phyloP scores from a whole-genome alignment of 2,329 filamentous ascomycete species.

The Ophiostoma sp. region DNA sequence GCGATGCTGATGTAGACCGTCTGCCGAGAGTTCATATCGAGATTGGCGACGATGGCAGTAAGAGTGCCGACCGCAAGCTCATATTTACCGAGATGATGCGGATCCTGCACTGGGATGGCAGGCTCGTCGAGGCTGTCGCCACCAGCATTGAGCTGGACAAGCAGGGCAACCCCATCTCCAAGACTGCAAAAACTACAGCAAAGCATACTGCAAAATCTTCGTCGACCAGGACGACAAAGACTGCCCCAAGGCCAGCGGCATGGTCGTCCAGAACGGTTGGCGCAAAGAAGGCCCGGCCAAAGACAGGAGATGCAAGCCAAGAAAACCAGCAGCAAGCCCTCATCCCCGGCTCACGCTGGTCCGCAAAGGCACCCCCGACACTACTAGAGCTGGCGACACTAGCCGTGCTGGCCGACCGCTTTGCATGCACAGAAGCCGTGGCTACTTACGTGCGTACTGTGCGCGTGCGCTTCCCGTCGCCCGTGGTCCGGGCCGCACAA shows the following conservation, averaged over 20 bases:
- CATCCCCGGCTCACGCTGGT: conserved; percentile 19
- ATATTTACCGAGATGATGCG: conserved; percentile 63
- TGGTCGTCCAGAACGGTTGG: not conserved
- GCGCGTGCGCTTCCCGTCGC: conserved; percentile 47
- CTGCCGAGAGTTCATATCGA: conserved; percentile 61
- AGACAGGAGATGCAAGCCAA: not conserved
- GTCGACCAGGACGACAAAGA: not conserved
- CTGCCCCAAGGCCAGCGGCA: not conserved
- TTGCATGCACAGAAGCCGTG: conserved; percentile 57
- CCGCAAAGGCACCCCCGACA: conserved; percentile 42
- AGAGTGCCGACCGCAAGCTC: conserved; percentile 52
- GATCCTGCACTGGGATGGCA: conserved; percentile 56
- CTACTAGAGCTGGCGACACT: conserved; percentile 62
- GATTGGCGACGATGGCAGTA: conserved; percentile 65
- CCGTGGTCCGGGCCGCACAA: conserved; percentile 14
- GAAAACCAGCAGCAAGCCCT: not conserved
- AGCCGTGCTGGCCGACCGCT: conserved; percentile 67
- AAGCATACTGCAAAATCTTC: not conserved
- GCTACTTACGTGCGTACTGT: conserved; percentile 48
- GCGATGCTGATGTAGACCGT: conserved; percentile 42
- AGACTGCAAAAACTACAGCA: not conserved
- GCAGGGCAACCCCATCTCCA: not conserved
- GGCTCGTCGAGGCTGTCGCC: conserved; percentile 1
- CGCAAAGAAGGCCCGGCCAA: not conserved
- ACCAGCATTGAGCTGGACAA: not conserved